Evolutionary conservation across 208 protist species (phyloP).

Genomic region (Trichomonas gallinae): DNA sequence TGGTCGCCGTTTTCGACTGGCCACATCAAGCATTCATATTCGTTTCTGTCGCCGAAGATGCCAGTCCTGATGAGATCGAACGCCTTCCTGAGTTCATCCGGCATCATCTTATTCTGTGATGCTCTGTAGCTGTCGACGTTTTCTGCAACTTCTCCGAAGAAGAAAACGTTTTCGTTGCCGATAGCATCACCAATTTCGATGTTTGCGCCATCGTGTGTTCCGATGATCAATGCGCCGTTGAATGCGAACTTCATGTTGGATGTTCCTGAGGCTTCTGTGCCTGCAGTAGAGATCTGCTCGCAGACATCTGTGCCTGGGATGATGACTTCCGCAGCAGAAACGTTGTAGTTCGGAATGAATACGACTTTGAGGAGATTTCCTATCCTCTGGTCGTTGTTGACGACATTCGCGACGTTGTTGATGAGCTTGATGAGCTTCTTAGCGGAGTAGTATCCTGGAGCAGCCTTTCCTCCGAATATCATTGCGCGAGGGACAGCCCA

Average conservation of each 20-base stretch:
- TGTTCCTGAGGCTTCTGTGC: conserved; percentile 63
- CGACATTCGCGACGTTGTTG: conserved; percentile 54
- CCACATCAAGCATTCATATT: neutral
- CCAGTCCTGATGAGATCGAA: neutral
- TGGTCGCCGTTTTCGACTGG: neutral
- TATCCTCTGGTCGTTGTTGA: conserved; percentile 55
- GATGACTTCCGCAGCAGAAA: conserved; percentile 61
- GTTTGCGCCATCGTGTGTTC: conserved; percentile 67
- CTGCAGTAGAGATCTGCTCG: conserved; percentile 66
- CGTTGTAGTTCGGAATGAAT: conserved; percentile 67
- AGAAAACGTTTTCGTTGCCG: conserved; percentile 60
- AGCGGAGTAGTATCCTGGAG: conserved; percentile 58
- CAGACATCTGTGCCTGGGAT: conserved; percentile 62
- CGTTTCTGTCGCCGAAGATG: neutral
- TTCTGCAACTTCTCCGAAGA: conserved; percentile 51
- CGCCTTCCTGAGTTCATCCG: neutral
- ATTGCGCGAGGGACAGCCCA: neutral
- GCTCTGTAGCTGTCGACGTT: conserved; percentile 35
- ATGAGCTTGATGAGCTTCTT: conserved; percentile 69
- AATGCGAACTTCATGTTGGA: conserved; percentile 67
- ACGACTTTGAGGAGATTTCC: conserved; percentile 55
- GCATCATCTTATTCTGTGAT: neutral
- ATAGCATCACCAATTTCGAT: conserved; percentile 63
- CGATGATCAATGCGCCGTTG: conserved; percentile 62
- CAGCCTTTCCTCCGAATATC: conserved; percentile 65